phyloP scores from a whole-genome alignment of 192 early-diverging fungal species.

The Gonapodya sp. region DNA sequence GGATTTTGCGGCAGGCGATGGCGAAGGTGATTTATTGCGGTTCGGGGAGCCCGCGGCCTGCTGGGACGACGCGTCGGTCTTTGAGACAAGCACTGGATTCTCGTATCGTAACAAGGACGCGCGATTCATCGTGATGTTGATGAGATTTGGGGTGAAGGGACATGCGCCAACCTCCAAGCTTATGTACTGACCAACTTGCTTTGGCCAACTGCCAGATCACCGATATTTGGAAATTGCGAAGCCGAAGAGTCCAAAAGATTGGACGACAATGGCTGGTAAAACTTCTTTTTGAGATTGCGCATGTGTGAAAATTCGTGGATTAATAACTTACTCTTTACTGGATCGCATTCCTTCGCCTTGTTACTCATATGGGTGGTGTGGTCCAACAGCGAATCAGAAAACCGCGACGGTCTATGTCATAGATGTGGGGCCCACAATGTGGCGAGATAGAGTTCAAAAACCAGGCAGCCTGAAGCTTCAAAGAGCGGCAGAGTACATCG shows the following conservation, averaged over 20 bases:
- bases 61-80: conserved; percentile 28
- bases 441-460: neutral
- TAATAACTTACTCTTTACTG: too few relatives aligned
- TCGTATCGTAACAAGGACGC: conserved; percentile 46
- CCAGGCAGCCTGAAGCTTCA: neutral
- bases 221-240: too few relatives aligned
- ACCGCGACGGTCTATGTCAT: conserved; percentile 36
- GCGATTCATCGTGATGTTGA: conserved; percentile 5
- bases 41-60: conserved; percentile 2
- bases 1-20: conserved; percentile 19
- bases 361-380: too few relatives aligned
- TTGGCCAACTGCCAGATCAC: too few relatives aligned
- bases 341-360: too few relatives aligned
- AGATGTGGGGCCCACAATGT: conserved; percentile 38
- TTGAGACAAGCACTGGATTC: conserved; percentile 49
- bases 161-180: too few relatives aligned
- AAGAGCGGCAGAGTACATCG: conserved; percentile 18
- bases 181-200: too few relatives aligned
- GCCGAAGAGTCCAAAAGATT: too few relatives aligned
- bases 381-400: neutral
- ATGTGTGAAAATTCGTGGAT: too few relatives aligned
- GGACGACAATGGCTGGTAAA: too few relatives aligned
- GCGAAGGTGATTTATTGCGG: conserved; percentile 15
- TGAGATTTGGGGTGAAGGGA: too few relatives aligned
- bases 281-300: too few relatives aligned